Base-by-base conservation (phyloP, 257 asterid species). In the Ehretia macrophylla region DNA sequence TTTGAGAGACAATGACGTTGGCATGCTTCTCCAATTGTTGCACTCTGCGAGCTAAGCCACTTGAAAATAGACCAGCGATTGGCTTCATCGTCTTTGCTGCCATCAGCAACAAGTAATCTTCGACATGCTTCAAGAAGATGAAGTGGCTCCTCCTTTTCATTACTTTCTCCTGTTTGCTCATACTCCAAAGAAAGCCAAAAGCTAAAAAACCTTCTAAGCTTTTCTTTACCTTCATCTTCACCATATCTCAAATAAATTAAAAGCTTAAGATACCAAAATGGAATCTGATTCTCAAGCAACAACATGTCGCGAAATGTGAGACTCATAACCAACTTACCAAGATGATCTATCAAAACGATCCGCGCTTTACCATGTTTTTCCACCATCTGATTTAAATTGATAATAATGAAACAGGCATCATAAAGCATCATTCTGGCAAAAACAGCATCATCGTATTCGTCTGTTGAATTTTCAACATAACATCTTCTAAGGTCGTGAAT, bases 261-360 rank as follows among this genome's bases (percentile, higher is more conserved):
- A 3, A 44, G 27, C 38, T 21, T 54, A 21, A 77, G 38, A 17
- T 69, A 8, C 45, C 23, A 32, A 0, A 67, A 51, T 0, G 77
- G 68, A n/a, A 71, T 62, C 45, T 78, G 78, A 54, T 78, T 78
- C 55, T 74, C 81, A 3, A 78, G 64, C 32, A 67, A 19, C 4
- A 10, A 18, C 17, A 71, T 0, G 22, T 78, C 81, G 4, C 60
- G 51, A 5, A 0, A n/a, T 42, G 55, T n/a, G 12, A 32, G 14
- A 0, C 11, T 0, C 0, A 1, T 6, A 8, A 10, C 27, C 0
- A 46, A 17, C 9, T 0, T 0, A 8, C 76, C 76, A 12, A 77
- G 62, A 32, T 35, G 23, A 0, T 5, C 47, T 10, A 42, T 42
- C 3, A 42, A 42, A 10, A 42, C 14, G 8, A 4, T 10, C 4